Base-by-base conservation (phyloP, 805 yeast species). In the Kluyveromyces wickerhamii region DNA sequence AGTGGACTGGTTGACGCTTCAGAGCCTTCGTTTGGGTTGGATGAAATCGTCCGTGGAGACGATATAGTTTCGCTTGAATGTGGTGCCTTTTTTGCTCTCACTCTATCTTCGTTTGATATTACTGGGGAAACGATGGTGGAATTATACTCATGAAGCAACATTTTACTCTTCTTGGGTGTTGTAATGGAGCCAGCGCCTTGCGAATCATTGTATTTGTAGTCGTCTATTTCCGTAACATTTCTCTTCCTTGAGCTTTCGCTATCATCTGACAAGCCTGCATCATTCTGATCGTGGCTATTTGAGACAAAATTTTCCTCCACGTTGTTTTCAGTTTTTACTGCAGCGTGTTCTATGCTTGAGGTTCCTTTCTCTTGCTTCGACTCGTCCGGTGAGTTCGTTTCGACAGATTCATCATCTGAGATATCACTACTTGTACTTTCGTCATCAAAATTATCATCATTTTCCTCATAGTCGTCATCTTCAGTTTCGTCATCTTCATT, bases 201-300 rank as follows among this genome's bases (percentile, higher is more conserved):
- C n/a, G 7, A 6, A n/a, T 42, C 45, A 11, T 39, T 39, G 30
- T 53, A 51, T 8, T 47, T 48, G 27, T 39, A 50, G 38, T 50
- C 50, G 39, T 55, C 60, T 8, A 54, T 18, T 21, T 55, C 60
- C 5, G 49, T 49, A 0, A 56, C 46, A 22, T 45, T 52, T 30
- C 58, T 43, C 32, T 54, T 54, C 9, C 45, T 37, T 14, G 54
- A 43, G n/a, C 29, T 26, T 14, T 26, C 29, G n/a, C 10, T 14
- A 9, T 26, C 29, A 14, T 26, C 29, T 13, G 18, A 7, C 32
- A 34, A 5, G 15, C 18, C 13, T 31, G 32, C 17, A 36, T 29
- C 25, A 41, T 37, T 27, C 36, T 26, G 3, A 30, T 34, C n/a
- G 15, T 27, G 21, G 14, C 17, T 5, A 3, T 35, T 36, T 7